Evolutionary conservation across 192 early-diverging fungal genomes (phyloP).

Genomic region (Gigaspora rosea): DNA sequence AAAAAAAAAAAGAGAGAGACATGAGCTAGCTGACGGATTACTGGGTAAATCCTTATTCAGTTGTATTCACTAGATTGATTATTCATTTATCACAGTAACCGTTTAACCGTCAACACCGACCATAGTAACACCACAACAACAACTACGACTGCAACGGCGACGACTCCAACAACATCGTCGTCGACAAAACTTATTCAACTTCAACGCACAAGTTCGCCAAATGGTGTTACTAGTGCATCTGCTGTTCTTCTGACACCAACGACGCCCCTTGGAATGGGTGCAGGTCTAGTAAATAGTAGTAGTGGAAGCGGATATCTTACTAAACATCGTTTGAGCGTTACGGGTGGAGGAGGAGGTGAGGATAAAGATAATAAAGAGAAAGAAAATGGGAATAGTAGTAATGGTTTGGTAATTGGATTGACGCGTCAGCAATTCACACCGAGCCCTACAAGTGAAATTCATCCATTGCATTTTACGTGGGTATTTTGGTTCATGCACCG

Average conservation of each 20-base stretch:
- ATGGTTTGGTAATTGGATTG: constrained; percentile 27
- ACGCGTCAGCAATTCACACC: constrained; percentile 31
- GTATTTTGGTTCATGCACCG: constrained; percentile 96
- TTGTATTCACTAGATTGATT: not conserved
- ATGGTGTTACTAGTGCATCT: constrained; percentile 24
- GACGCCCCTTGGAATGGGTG: constrained; percentile 22
- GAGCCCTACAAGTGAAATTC: constrained; percentile 45
- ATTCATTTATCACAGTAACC: constrained; percentile 14
- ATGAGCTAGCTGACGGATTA: not conserved
- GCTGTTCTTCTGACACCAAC: constrained; percentile 30
- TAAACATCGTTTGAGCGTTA: constrained; percentile 26
- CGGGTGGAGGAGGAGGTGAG: constrained; percentile 1
- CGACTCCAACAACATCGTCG: constrained; percentile 21
- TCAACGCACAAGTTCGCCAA: constrained; percentile 30
- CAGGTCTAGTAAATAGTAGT: not conserved
- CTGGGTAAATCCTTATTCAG: not conserved
- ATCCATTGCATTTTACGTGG: constrained; percentile 81
- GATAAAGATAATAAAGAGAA: constrained; percentile 30
- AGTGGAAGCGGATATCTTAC: constrained; percentile 17
- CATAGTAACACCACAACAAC: constrained; percentile 22
- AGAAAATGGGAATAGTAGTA: constrained; percentile 31
- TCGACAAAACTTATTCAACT: constrained; percentile 36
- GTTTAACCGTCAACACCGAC: constrained; percentile 31
- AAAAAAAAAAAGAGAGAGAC: not conserved
- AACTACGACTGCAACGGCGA: constrained; percentile 19